phyloP scores from a whole-genome alignment of 2,329 filamentous ascomycete species.

The Calonectria henricotiae region DNA sequence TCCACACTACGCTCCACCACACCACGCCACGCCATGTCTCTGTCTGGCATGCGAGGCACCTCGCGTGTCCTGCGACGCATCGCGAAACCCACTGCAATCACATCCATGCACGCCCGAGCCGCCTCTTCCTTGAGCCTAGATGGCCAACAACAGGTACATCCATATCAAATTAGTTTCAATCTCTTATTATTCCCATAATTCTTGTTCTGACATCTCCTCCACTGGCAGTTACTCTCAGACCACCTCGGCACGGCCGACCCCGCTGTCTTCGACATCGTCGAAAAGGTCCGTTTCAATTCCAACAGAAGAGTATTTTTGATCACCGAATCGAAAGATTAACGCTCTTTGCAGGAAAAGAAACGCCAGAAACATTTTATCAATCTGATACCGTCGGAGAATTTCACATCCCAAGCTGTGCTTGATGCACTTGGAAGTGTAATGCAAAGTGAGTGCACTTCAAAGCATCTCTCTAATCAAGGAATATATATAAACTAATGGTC shows the following conservation, averaged over 20 bases:
- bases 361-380: constrained; percentile 99
- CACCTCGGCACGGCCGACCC: constrained; percentile 90
- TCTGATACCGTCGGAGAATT: constrained; percentile 95
- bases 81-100: constrained; percentile 53
- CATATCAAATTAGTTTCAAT: constrained; percentile 37
- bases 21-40: constrained; percentile 62
- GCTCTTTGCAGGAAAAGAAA: constrained; percentile 82
- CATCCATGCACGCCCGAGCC: constrained; percentile 54
- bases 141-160: constrained; percentile 73
- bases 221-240: constrained; percentile 80
- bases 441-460: constrained; percentile 78
- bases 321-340: constrained; percentile 23
- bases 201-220: constrained; percentile 40
- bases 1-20: not conserved
- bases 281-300: constrained; percentile 76
- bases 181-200: constrained; percentile 24
- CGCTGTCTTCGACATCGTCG: constrained; percentile 88
- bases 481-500: constrained; percentile 10
- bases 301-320: not conserved
- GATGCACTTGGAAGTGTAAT: constrained; percentile 94
- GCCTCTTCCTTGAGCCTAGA: constrained; percentile 68
- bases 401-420: constrained; percentile 92
- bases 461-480: not conserved
- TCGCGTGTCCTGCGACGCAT: constrained; percentile 65
- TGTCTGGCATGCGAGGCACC: constrained; percentile 66